phyloP scores from a whole-genome alignment of 2,329 filamentous ascomycete genomes.

The Xylariaceae sp. region DNA sequence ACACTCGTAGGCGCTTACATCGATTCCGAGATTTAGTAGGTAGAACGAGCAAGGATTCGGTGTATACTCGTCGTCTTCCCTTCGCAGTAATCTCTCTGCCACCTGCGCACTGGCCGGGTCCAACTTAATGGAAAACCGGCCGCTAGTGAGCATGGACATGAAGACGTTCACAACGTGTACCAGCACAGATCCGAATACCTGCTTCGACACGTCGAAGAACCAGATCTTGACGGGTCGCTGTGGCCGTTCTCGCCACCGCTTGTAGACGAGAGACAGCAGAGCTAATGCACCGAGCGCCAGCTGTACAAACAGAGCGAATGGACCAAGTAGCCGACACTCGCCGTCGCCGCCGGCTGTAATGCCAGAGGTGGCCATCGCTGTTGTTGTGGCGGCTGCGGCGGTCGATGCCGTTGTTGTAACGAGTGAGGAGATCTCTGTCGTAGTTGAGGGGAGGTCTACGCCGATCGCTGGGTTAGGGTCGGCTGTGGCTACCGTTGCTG shows the following conservation, averaged over 20 bases:
- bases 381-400: conserved; percentile 27
- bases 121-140: conserved; percentile 72
- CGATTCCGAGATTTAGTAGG: conserved; percentile 88
- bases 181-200: conserved; percentile 90
- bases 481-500: conserved; percentile 23
- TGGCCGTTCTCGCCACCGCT: conserved; percentile 88
- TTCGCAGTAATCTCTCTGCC: conserved; percentile 42
- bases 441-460: conserved; percentile 21
- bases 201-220: conserved; percentile 97
- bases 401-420: conserved; percentile 29
- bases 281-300: conserved; percentile 82
- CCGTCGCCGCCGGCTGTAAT: conserved; percentile 62
- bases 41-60: conserved; percentile 98
- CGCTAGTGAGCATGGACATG: conserved; percentile 94
- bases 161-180: conserved; percentile 91
- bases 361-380: conserved; percentile 33
- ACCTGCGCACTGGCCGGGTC: conserved; percentile 47
- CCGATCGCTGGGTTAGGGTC: conserved; percentile 27
- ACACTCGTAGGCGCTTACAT: conserved; percentile 69
- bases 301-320: conserved; percentile 91
- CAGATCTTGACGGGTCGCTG: conserved; percentile 94
- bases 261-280: conserved; percentile 84
- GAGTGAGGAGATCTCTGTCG: conserved; percentile 26
- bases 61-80: conserved; percentile 58
- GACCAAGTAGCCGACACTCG: conserved; percentile 84